Base-by-base conservation (phyloP, 495 filamentous ascomycete genomes). In the Daldinia concentrica region DNA sequence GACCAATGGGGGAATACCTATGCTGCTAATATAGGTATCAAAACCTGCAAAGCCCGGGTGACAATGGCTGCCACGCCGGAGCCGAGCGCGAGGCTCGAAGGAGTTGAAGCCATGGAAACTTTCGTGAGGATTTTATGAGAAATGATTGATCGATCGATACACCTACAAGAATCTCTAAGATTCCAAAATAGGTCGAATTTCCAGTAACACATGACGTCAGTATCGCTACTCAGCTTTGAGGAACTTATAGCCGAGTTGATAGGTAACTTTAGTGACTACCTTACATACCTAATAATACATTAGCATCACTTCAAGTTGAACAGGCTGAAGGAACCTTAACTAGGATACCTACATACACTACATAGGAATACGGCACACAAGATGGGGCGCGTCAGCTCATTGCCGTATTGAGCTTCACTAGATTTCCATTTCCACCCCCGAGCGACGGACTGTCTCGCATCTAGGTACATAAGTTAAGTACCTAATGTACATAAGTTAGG, bases 191-290 rank as follows among this genome's bases (percentile, higher is more conserved):
- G 57, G 55, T 30, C 62, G 19, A 24, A 24, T 48, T 0, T 34
- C 27, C 63, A 73, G 66, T 58, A 69, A 51, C 51, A 55, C 27
- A 69, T 73, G 71, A 73, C 71, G 71, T 73, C 71, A 73, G 50
- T 2, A 43, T 19, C 27, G 15, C 41, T 72, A 19, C 55, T 55
- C 45, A 29, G 34, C 43, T 41, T 48, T 48, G 43, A 48, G 22
- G 4, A 48, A 48, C 43, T 24, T 17, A 8, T 48, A 48, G 24
- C 17, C 15, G 39, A 34, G 32, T 58, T 27, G 32, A 39, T 22
- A 45, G 12, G 17, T 15, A 15, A 24, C n/a, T n/a, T n/a, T n/a
- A n/a, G n/a, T n/a, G n/a, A n/a, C n/a, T n/a, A n/a, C n/a, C n/a
- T n/a, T n/a, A n/a, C n/a, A n/a, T n/a, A n/a, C n/a, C n/a, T n/a